Evolutionary conservation across 768 basidiomycete species (phyloP).

Genomic region (Tremella yokohamensis): DNA sequence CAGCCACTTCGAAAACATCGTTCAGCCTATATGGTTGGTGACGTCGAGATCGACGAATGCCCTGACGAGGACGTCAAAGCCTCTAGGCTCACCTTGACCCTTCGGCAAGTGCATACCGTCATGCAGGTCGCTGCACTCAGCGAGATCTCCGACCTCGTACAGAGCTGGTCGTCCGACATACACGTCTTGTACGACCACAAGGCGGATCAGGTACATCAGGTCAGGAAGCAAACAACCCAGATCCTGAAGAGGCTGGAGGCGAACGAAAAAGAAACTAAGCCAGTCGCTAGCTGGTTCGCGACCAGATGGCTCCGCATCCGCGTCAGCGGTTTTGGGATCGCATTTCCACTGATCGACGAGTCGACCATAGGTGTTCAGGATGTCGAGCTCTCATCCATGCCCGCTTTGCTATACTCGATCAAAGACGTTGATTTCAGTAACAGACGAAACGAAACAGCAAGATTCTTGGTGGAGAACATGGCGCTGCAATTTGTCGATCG

Average conservation of each 20-base stretch:
- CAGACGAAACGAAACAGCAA: slow-evolving; percentile 72
- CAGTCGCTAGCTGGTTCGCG: slow-evolving; percentile 50
- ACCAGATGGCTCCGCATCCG: slow-evolving; percentile 51
- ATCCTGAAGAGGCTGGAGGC: slow-evolving; percentile 58
- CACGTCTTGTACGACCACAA: slow-evolving; percentile 70
- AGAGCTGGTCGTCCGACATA: slow-evolving; percentile 64
- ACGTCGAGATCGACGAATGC: slow-evolving; percentile 56
- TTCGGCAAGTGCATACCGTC: slow-evolving; percentile 82
- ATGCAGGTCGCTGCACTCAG: slow-evolving; percentile 91
- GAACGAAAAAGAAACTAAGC: slow-evolving; percentile 18
- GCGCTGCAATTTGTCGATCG: slow-evolving; percentile 78
- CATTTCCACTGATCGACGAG: slow-evolving; percentile 74
- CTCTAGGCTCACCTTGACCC: slow-evolving; percentile 54
- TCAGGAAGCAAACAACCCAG: slow-evolving; percentile 70
- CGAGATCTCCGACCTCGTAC: slow-evolving; percentile 68
- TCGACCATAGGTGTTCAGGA: slow-evolving; percentile 53
- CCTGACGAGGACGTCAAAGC: slow-evolving; percentile 18
- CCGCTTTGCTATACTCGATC: slow-evolving; percentile 83
- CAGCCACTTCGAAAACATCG: slow-evolving; percentile 61
- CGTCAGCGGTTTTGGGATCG: slow-evolving; percentile 71
- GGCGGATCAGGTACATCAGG: slow-evolving; percentile 69
- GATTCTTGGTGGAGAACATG: slow-evolving; percentile 66
- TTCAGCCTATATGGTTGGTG: slow-evolving; percentile 80
- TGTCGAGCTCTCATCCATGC: slow-evolving; percentile 25
- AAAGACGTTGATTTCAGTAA: slow-evolving; percentile 69